Conservation (phyloP, 257 asterid species). For the Avicennia marina region DNA sequence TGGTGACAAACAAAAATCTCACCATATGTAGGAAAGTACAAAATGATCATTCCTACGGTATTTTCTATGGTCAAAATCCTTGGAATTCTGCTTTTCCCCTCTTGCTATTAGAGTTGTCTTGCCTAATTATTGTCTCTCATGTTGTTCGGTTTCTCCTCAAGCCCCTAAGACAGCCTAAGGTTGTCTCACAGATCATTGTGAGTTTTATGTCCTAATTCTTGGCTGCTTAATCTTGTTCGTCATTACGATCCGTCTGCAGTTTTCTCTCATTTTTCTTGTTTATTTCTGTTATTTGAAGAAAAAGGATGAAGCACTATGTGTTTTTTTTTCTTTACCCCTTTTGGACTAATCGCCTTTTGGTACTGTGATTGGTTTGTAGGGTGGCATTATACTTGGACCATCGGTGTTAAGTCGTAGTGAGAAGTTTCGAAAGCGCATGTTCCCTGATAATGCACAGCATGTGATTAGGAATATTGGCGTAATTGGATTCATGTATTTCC, state of each 20-base stretch:
- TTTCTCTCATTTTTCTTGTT: neutral
- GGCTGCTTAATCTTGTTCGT: too few species aligned
- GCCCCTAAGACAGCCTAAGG: conserved; percentile 72
- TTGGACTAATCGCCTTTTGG: neutral
- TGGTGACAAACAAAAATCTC: conserved; percentile 5
- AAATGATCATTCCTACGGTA: conserved; percentile 40
- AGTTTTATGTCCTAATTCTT: conserved; percentile 34
- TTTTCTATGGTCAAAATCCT: conserved; percentile 77
- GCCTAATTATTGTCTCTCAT: conserved; percentile 32
- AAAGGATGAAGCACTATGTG: too few species aligned
- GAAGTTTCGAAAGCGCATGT: conserved; percentile 35
- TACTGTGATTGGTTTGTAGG: conserved; percentile 33
- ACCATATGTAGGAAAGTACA: conserved; percentile 31
- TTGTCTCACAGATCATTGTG: conserved; percentile 65
- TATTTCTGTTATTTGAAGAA: neutral
- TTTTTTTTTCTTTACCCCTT: neutral
- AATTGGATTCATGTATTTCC: conserved; percentile 74
- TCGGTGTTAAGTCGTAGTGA: conserved; percentile 49
- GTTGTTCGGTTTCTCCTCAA: conserved; percentile 47
- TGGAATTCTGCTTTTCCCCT: conserved; percentile 50
- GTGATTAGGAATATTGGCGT: conserved; percentile 49
- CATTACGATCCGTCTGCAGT: too few species aligned
- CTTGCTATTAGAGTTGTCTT: conserved; percentile 35
- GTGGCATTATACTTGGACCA: conserved; percentile 75
- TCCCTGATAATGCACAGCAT: conserved; percentile 35